A percentile compares a stretch with the other conserved stretches of the same genome.
Conservation (phyloP, 305 asterid species). For the Plantago lanceolata region DNA sequence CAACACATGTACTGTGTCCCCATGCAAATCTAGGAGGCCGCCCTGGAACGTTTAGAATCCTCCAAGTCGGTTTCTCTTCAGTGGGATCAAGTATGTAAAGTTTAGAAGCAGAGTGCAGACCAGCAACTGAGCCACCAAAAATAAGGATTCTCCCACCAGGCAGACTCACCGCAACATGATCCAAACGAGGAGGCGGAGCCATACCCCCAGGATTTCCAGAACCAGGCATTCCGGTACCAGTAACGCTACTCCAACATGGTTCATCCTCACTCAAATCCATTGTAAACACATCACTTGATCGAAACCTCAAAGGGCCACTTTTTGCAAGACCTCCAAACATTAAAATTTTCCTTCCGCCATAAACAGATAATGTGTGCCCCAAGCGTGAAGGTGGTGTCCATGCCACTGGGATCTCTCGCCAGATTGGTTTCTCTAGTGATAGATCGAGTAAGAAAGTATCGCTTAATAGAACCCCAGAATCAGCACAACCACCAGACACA, state of each 20-base stretch:
- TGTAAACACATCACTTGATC: slow-evolving; percentile 86
- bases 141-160: slow-evolving; percentile 81
- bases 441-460: slow-evolving; percentile 79
- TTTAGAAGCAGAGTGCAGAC: slow-evolving; percentile 91
- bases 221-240: slow-evolving; percentile 91
- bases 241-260: slow-evolving; percentile 79
- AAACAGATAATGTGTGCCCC: slow-evolving; percentile 73
- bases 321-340: slow-evolving; percentile 94
- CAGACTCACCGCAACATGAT: slow-evolving; percentile 84
- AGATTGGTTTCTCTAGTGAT: slow-evolving; percentile 63
- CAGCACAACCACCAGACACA: slow-evolving; percentile 88
- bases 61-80: slow-evolving; percentile 91
- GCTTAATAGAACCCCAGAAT: slow-evolving; percentile 73
- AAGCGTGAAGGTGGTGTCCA: slow-evolving; percentile 90
- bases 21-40: slow-evolving; percentile 85
- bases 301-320: slow-evolving; percentile 75
- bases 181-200: slow-evolving; percentile 85
- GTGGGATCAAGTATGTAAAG: slow-evolving; percentile 82
- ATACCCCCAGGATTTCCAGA: slow-evolving; percentile 81
- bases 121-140: slow-evolving; percentile 87
- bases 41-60: slow-evolving; percentile 80
- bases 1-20: slow-evolving; percentile 88
- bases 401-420: slow-evolving; percentile 79
- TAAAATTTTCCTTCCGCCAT: slow-evolving; percentile 72
- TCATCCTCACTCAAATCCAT: slow-evolving; percentile 82